Evolutionary conservation across 345 rosid species (phyloP), one percentile per base, ranked within the genome.

Genomic region (Microcos paniculata): DNA sequence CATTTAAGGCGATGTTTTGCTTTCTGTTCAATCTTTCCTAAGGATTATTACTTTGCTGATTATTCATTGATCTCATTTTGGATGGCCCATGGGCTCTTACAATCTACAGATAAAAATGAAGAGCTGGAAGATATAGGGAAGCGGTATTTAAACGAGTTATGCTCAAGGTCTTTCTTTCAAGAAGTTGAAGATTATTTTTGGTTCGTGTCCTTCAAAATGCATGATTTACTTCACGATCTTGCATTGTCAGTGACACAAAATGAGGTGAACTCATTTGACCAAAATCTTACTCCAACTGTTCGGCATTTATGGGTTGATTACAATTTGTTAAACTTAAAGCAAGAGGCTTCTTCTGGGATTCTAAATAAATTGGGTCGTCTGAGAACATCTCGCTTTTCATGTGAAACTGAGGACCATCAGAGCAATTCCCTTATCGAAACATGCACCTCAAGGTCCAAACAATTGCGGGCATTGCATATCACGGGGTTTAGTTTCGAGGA

Each of bases 111-210:
- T 23, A 31, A 40, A 51, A 10, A 33, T 5, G 52, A 35, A 18
- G 33, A 40, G 42, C 40, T 6, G n/a, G 77, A 62, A 51, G 70
- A 62, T 51, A 18, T 74, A 31, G 71, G 77, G n/a, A 6, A 51
- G 2, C 30, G 45, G 23, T 74, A 63, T 42, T 62, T 74, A 8
- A 43, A 51, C 8, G 48, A 65, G 53, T 33, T 74, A n/a, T 35
- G 66, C 21, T 21, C 46, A n/a, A 74, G 61, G 28, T 74, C 71
- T 11, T 49, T 74, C 40, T 74, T 74, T 14, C 77, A 74, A 35
- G 3, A 38, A 33, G 7, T 38, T 33, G 28, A 38, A 15, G 42
- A 31, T 1, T 2, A 1, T 8, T 6, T 30, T 16, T 5, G 15
- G 0, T 30, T 15, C 15, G 2, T 7, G 40, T 6, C 11, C 18